Evolutionary conservation across 208 protist species (phyloP).

Genomic region (Angomonas deanei): DNA sequence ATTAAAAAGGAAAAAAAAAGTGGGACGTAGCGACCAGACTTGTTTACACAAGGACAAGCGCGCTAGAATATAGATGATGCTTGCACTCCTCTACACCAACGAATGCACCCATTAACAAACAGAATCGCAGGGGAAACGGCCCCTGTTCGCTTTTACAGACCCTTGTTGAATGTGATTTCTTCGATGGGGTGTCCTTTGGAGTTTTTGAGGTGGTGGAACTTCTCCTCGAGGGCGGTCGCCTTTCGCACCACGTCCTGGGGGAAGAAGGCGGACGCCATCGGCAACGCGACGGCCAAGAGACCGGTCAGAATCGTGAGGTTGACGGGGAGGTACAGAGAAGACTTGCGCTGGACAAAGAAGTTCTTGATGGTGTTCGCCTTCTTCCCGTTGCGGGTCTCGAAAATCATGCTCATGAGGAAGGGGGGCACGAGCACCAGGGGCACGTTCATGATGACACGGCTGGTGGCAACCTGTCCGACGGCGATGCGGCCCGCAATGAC

Average conservation of each 20-base stretch:
- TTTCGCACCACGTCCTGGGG: conserved; percentile 43
- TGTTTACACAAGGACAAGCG: too few species aligned
- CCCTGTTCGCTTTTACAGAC: conserved; percentile 2
- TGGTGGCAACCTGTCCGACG: conserved; percentile 62
- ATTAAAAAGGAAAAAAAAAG: conserved; percentile 7
- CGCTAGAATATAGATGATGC: too few species aligned
- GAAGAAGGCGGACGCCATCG: conserved; percentile 50
- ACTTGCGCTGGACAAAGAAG: conserved; percentile 28
- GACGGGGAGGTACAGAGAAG: conserved; percentile 35
- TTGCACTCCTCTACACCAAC: too few species aligned
- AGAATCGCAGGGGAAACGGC: too few species aligned
- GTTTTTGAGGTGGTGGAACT: conserved; percentile 31
- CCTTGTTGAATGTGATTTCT: conserved; percentile 12
- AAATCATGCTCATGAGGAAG: conserved; percentile 52
- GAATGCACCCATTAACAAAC: too few species aligned
- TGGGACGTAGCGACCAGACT: neutral
- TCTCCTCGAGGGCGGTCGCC: conserved; percentile 28
- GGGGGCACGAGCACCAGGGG: conserved; percentile 72
- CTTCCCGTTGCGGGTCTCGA: conserved; percentile 15
- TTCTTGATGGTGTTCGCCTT: conserved; percentile 8
- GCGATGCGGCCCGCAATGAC: conserved; percentile 50
- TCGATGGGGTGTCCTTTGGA: conserved; percentile 25
- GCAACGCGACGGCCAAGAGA: conserved; percentile 42
- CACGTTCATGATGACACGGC: conserved; percentile 53
- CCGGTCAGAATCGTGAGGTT: conserved; percentile 40